Evolutionary conservation across 108 stramenopile genomes (phyloP).

Genomic region (Parietichytrium sp.): DNA sequence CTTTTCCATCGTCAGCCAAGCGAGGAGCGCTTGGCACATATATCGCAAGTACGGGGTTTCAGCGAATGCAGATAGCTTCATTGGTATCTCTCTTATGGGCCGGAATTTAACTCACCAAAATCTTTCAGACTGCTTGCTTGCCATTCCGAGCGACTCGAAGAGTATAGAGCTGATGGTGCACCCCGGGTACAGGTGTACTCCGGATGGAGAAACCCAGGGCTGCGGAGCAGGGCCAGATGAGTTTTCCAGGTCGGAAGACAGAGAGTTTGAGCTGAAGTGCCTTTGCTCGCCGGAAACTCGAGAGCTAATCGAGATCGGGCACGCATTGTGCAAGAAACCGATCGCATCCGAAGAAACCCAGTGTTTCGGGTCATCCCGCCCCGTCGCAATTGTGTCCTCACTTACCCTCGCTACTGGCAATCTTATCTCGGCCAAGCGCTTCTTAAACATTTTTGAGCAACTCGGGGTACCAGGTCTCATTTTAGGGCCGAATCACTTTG

Average conservation of each 20-base stretch:
- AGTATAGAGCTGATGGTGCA: slow-evolving; percentile 20
- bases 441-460: not conserved
- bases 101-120: not conserved
- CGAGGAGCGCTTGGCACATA: not conserved
- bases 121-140: not conserved
- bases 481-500: not conserved
- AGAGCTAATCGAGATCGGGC: not conserved
- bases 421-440: not conserved
- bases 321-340: no score
- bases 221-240: slow-evolving; percentile 18
- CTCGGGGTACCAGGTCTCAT: not conserved
- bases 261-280: not conserved
- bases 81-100: slow-evolving; percentile 14
- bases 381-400: not conserved
- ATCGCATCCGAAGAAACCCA: no score
- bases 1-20: not conserved
- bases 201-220: not conserved
- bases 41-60: not conserved
- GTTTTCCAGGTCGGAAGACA: not conserved
- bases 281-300: not conserved
- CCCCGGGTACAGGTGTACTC: not conserved
- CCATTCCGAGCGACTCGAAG: not conserved
- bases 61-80: not conserved
- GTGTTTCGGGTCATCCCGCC: no score
- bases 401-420: slow-evolving; percentile 6